Evolutionary conservation across 306 rosid species (phyloP).

Genomic region (Vigna radiata): DNA sequence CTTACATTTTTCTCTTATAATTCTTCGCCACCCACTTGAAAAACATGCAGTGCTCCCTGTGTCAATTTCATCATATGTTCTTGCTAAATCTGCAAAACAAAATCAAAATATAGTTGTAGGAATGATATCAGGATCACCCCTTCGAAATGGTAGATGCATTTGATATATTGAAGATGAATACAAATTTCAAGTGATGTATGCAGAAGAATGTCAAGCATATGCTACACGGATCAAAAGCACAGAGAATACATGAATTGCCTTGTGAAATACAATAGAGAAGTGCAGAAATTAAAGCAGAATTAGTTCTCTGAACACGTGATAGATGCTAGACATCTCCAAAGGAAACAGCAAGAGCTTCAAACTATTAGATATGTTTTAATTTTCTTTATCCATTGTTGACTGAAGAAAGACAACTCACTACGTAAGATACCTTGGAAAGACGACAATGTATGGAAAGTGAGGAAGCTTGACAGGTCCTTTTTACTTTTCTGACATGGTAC

Average conservation of each 20-base stretch:
- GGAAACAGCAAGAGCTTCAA: conserved; percentile 19
- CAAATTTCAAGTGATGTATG: too few species aligned
- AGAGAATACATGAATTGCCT: too few species aligned
- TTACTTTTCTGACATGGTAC: conserved; percentile 59
- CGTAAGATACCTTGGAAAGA: conserved; percentile 71
- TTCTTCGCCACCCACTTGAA: conserved; percentile 15
- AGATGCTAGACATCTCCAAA: not conserved
- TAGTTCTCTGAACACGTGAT: not conserved
- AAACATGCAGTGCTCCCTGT: not conserved
- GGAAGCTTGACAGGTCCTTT: conserved; percentile 69
- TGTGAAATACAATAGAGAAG: too few species aligned
- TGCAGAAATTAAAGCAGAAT: not conserved
- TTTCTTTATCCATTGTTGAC: not conserved
- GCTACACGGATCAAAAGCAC: too few species aligned
- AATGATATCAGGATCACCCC: too few species aligned
- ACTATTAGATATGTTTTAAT: not conserved
- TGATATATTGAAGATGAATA: too few species aligned
- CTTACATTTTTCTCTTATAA: conserved; percentile 17
- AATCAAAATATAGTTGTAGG: not conserved
- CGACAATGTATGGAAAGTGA: conserved; percentile 77
- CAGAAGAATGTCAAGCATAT: too few species aligned
- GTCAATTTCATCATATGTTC: conserved; percentile 22
- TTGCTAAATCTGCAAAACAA: conserved; percentile 47
- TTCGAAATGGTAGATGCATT: too few species aligned
- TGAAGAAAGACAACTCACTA: not conserved